Evolutionary conservation across 805 yeast genomes (phyloP), one percentile per base, ranked within the genome.

Genomic region (Candida adriatica): DNA sequence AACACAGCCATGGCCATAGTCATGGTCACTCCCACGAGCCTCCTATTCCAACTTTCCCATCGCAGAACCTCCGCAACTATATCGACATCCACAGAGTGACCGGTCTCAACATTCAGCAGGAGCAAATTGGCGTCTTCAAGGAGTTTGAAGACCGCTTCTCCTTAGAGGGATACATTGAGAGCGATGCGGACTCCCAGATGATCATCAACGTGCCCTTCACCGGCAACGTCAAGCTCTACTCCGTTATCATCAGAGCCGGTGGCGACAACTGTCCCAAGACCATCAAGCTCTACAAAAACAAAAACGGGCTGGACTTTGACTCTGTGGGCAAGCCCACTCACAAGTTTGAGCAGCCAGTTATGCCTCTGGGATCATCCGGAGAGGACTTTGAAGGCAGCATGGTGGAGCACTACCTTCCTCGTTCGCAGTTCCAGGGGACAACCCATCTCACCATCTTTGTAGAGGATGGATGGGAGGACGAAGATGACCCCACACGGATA

Each of bases 131-230:
- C 41, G 16, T 59, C 14, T 70, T 88, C 54, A 79, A 77, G 42
- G 45, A 62, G 2, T 56, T 63, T 28, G 70, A 64, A 2, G 61
- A 65, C 6, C 70, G 71, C 45, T 74, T 71, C 39, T 55, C 62
- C n/a, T 42, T 72, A 8, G 38, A 75, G 61, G 41, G 58, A 22
- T 46, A 57, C 61, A 50, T 76, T 27, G 60, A 73, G 55, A 73
- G 83, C 1, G 96, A 88, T 52, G 75, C 82, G 2, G 97, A 90
- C 49, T 73, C 79, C 37, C 96, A 90, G 52, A 42, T 88, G 43
- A 70, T 88, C 19, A 43, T 90, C 19, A 70, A 74, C 32, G 71
- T 90, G 18, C 96, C 96, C 18, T 90, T 90, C 48, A 75, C 79
- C 9, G 82, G 81, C 1, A 61, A 70, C 16, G 86, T 83, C 24